Evolutionary conservation across 192 early-diverging fungal species (phyloP).

Genomic region (Backusella macrospora): DNA sequence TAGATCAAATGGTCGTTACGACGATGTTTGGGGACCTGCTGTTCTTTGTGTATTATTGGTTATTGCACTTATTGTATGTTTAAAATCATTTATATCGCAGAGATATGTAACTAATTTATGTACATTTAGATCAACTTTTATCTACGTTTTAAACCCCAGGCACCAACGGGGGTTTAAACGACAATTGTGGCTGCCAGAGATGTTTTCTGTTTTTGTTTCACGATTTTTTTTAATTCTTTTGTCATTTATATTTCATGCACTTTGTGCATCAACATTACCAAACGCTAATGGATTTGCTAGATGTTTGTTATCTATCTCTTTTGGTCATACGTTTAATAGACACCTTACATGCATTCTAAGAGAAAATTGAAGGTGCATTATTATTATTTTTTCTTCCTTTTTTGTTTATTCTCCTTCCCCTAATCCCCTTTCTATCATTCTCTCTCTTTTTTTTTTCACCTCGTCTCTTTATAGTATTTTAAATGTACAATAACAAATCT

Average conservation of each 20-base stretch:
- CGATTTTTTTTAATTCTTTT: not conserved
- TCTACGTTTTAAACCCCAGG: not conserved
- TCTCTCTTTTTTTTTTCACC: not conserved
- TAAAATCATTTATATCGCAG: not conserved
- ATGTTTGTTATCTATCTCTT: not conserved
- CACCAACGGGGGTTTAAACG: not conserved
- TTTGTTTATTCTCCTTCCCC: not conserved
- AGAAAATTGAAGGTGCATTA: not conserved
- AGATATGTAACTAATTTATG: not conserved
- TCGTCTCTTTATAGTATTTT: not conserved
- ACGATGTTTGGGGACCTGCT: constrained; percentile 37
- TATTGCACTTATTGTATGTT: constrained; percentile 46
- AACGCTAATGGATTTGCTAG: constrained; percentile 1
- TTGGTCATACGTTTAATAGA: not conserved
- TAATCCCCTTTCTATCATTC: not conserved
- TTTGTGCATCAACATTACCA: constrained; percentile 1
- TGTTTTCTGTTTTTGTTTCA: not conserved
- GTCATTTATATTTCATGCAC: constrained; percentile 10
- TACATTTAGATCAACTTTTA: constrained; percentile 12
- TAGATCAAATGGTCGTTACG: constrained; percentile 60
- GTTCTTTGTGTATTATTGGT: constrained; percentile 57
- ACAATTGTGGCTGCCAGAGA: not conserved
- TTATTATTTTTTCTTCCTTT: too few relatives aligned
- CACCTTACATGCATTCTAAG: not conserved
- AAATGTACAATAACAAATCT: constrained; percentile 9